Evolutionary conservation across 305 asterid genomes (phyloP).

Genomic region (Striga hermonthica): DNA sequence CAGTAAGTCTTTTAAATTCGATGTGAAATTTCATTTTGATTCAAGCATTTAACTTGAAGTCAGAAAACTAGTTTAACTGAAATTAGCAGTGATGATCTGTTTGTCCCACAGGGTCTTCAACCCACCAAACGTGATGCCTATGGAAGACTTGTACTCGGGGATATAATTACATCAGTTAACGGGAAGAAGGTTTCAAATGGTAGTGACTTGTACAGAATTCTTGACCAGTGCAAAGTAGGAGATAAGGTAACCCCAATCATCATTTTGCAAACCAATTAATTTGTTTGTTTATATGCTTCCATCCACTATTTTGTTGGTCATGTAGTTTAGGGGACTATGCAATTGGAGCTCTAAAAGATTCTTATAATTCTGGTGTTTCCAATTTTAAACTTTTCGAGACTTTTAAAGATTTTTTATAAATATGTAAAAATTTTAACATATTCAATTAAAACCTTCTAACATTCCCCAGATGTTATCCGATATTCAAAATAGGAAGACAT

Average conservation of each 20-base stretch:
- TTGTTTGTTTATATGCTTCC: not conserved
- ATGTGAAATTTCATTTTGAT: conserved; percentile 21
- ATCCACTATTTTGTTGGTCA: too few relatives aligned
- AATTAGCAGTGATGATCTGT: conserved; percentile 20
- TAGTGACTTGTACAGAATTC: conserved; percentile 90
- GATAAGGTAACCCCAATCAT: conserved; percentile 55
- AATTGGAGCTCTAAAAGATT: too few relatives aligned
- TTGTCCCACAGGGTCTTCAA: conserved; percentile 66
- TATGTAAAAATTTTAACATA: too few relatives aligned
- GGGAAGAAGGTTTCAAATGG: conserved; percentile 86
- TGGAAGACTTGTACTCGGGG: conserved; percentile 89
- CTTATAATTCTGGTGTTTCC: too few relatives aligned
- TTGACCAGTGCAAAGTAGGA: conserved; percentile 92
- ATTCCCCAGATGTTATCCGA: too few relatives aligned
- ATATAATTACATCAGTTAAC: conserved; percentile 80
- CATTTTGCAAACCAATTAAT: not conserved
- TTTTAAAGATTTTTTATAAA: too few relatives aligned
- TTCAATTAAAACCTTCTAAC: too few relatives aligned
- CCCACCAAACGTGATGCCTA: conserved; percentile 88
- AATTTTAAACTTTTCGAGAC: too few relatives aligned
- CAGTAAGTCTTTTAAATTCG: conserved; percentile 52
- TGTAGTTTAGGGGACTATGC: too few relatives aligned
- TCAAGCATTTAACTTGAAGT: not conserved
- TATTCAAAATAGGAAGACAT: too few relatives aligned
- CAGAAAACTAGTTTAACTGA: conserved; percentile 14